Conservation (phyloP, 768 basidiomycete species). For the Panaeolus cyanescens region DNA sequence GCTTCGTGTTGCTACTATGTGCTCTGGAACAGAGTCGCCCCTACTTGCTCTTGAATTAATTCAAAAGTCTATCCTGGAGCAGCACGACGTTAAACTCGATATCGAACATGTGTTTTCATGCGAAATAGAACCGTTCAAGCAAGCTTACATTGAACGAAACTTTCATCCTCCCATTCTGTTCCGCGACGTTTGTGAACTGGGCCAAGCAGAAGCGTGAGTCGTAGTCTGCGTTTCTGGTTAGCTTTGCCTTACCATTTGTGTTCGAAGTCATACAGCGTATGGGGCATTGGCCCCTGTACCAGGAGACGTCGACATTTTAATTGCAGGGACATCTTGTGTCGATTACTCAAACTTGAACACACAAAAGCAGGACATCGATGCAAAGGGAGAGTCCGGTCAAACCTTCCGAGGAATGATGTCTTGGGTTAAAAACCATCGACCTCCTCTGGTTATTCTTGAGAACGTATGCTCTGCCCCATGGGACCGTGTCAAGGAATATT, state of each 20-base stretch:
- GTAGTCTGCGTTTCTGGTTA: not conserved
- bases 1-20: conserved; percentile 95
- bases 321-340: conserved; percentile 96
- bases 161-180: conserved; percentile 92
- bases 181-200: conserved; percentile 92
- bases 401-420: conserved; percentile 96
- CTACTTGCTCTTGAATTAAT: conserved; percentile 88
- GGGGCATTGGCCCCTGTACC: conserved; percentile 85
- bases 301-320: conserved; percentile 85
- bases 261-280: conserved; percentile 83
- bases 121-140: conserved; percentile 97
- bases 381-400: conserved; percentile 88
- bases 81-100: conserved; percentile 63
- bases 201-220: conserved; percentile 73
- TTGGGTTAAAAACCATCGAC: conserved; percentile 86
- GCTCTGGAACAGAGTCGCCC: conserved; percentile 94
- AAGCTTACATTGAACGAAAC: conserved; percentile 96
- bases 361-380: conserved; percentile 87
- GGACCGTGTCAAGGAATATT: conserved; percentile 73
- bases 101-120: conserved; percentile 95
- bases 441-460: conserved; percentile 91
- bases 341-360: conserved; percentile 97
- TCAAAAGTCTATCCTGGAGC: conserved; percentile 70
- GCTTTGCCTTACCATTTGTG: not conserved
- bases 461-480: conserved; percentile 94